A percentile compares a stretch with the other conserved stretches of the same genome.
Evolutionary conservation across 306 rosid species (phyloP).

Genomic region (Rosa persica): DNA sequence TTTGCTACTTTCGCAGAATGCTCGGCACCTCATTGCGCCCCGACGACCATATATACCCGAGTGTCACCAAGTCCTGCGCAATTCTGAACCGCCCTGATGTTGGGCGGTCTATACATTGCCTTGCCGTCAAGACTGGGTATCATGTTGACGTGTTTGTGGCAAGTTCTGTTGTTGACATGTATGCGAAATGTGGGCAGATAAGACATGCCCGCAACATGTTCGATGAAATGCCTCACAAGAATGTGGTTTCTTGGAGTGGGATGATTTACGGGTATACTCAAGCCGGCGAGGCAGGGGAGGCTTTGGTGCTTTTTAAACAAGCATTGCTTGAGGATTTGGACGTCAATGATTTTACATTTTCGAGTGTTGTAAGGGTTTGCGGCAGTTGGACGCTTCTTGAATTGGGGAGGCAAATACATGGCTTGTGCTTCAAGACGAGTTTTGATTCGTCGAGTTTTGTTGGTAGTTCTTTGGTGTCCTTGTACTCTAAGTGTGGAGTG

Average conservation of each 20-base stretch:
- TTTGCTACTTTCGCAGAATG: conserved; percentile 65
- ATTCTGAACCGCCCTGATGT: conserved; percentile 41
- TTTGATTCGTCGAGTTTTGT: conserved; percentile 71
- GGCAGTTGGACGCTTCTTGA: conserved; percentile 59
- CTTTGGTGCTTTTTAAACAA: conserved; percentile 53
- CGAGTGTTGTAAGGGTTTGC: conserved; percentile 77
- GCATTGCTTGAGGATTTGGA: conserved; percentile 45
- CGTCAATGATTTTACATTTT: conserved; percentile 76
- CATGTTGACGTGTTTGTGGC: conserved; percentile 64
- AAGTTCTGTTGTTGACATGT: conserved; percentile 71
- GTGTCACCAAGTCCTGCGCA: conserved; percentile 66
- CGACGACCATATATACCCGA: conserved; percentile 70
- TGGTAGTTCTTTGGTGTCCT: conserved; percentile 70
- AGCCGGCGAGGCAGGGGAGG: conserved; percentile 65
- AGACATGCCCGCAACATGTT: conserved; percentile 51
- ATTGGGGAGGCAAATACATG: conserved; percentile 75
- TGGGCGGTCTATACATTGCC: conserved; percentile 50
- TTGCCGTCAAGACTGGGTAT: conserved; percentile 54
- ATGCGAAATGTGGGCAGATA: conserved; percentile 55
- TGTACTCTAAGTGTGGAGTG: conserved; percentile 75
- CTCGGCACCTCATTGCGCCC: conserved; percentile 40
- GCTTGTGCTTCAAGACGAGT: conserved; percentile 67
- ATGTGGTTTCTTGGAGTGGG: conserved; percentile 86
- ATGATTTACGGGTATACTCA: conserved; percentile 75
- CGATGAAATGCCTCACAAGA: conserved; percentile 67